These are phyloP conservation scores for Cercospora beticola DNA, from an alignment of 2,329 filamentous ascomycete species.

Conservation along the genomic window DNA sequence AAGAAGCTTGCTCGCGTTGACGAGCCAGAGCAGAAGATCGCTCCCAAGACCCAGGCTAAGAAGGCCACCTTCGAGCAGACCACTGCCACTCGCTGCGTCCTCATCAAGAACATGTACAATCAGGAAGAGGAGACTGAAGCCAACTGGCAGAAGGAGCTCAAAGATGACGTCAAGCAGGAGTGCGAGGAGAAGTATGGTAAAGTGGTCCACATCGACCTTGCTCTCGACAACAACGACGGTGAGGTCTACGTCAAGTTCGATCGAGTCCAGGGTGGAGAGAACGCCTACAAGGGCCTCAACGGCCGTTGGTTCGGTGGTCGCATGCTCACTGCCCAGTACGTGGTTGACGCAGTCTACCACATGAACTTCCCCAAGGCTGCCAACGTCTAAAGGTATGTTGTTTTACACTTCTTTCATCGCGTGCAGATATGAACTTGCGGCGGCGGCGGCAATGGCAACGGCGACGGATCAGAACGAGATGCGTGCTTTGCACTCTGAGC, in stretches of 20 bases:
- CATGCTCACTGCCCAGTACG: slow-evolving; percentile 89
- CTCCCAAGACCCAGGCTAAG: slow-evolving; percentile 52
- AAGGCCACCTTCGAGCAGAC: slow-evolving; percentile 78
- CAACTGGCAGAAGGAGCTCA: slow-evolving; percentile 86
- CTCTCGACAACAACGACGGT: slow-evolving; percentile 89
- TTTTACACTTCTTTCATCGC: neutral
- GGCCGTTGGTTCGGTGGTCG: slow-evolving; percentile 91
- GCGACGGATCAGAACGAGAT: neutral
- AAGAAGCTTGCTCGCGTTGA: slow-evolving; percentile 95
- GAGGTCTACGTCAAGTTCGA: slow-evolving; percentile 99
- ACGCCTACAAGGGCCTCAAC: slow-evolving; percentile 96
- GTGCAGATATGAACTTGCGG: neutral
- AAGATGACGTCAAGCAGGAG: slow-evolving; percentile 89
- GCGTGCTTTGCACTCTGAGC: neutral
- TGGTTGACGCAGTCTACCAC: slow-evolving; percentile 96
- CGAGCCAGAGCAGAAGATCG: slow-evolving; percentile 71
- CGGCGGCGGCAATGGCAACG: neutral
- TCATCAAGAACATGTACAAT: slow-evolving; percentile 95
- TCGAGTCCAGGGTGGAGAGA: slow-evolving; percentile 89
- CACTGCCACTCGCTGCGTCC: slow-evolving; percentile 88
- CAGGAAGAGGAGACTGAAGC: slow-evolving; percentile 80
- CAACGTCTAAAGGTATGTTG: slow-evolving; percentile 23
- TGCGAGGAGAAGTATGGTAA: slow-evolving; percentile 95
- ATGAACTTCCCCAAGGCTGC: slow-evolving; percentile 40
- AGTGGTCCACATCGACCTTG: slow-evolving; percentile 80